Evolutionary conservation across 768 basidiomycete species (phyloP).

Genomic region (Clathrus columnatus): DNA sequence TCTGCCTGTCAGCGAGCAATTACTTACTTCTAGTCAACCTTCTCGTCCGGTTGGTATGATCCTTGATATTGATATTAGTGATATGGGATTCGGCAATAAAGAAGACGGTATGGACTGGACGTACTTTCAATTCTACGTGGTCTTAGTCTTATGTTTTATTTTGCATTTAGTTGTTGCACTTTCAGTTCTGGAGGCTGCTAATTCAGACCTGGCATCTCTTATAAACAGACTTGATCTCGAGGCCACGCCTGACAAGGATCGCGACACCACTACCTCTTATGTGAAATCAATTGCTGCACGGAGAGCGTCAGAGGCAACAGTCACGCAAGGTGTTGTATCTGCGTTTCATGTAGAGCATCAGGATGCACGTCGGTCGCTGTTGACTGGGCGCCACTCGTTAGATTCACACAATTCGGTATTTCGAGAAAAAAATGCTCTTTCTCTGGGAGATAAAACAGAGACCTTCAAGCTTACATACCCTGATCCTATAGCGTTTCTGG

Average conservation of each 20-base stretch:
- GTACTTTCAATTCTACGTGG: too few species aligned
- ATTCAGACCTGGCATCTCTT: slow-evolving; percentile 67
- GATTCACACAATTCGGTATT: background rate
- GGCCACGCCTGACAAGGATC: slow-evolving; percentile 53
- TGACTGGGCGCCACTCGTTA: too few species aligned
- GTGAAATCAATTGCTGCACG: slow-evolving; percentile 17
- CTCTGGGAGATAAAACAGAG: slow-evolving; percentile 14
- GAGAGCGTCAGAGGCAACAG: slow-evolving; percentile 16
- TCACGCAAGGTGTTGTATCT: slow-evolving; percentile 12
- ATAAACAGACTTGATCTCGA: slow-evolving; percentile 77
- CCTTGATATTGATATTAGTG: slow-evolving; percentile 14
- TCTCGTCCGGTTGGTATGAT: slow-evolving; percentile 40
- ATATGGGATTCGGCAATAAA: too few species aligned
- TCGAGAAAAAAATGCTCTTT: slow-evolving; percentile 18
- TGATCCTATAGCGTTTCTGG: background rate
- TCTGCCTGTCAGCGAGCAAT: slow-evolving; percentile 59
- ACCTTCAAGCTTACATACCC: slow-evolving; percentile 1
- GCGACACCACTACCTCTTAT: slow-evolving; percentile 19
- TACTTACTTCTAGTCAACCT: slow-evolving; percentile 30
- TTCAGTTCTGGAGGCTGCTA: slow-evolving; percentile 62
- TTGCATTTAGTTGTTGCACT: slow-evolving; percentile 7
- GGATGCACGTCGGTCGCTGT: too few species aligned
- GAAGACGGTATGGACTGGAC: background rate
- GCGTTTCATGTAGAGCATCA: slow-evolving; percentile 1
- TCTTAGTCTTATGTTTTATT: too few species aligned